Evolutionary conservation across 83 land plant species (phyloP).

Genomic region (Isoetes engelmannii): DNA sequence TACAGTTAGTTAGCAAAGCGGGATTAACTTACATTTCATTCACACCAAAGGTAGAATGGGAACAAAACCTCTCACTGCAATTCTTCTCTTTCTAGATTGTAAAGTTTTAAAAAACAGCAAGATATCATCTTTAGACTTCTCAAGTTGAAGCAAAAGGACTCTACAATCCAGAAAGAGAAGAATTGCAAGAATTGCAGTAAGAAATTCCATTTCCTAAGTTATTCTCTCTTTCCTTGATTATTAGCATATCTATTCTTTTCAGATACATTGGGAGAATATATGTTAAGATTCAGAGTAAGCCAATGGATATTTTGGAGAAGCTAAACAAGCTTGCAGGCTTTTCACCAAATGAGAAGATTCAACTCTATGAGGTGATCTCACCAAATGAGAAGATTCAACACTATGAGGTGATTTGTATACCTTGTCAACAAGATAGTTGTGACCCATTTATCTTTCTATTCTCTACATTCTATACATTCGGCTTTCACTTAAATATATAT

Average conservation of each 20-base stretch:
- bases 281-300: constrained; percentile 76
- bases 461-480: no score
- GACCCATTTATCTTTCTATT: no score
- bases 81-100: constrained; percentile 87
- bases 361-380: constrained; percentile 6
- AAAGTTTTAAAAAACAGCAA: constrained; percentile 90
- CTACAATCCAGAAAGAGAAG: no score
- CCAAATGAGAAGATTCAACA: constrained; percentile 6
- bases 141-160: constrained; percentile 51
- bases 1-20: no score
- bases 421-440: no score
- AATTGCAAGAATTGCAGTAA: no score
- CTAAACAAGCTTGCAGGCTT: constrained; percentile 92
- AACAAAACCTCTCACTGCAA: constrained; percentile 49
- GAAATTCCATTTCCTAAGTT: no score
- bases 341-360: constrained; percentile 21
- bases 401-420: neutral
- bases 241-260: neutral
- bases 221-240: no score
- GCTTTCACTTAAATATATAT: no score
- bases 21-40: no score
- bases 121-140: constrained; percentile 81
- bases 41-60: neutral
- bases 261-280: constrained; percentile 87
- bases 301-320: constrained; percentile 61